These are phyloP conservation scores for Botrytis deweyae DNA, from an alignment of 2,329 filamentous ascomycete species.

Conservation along the genomic window DNA sequence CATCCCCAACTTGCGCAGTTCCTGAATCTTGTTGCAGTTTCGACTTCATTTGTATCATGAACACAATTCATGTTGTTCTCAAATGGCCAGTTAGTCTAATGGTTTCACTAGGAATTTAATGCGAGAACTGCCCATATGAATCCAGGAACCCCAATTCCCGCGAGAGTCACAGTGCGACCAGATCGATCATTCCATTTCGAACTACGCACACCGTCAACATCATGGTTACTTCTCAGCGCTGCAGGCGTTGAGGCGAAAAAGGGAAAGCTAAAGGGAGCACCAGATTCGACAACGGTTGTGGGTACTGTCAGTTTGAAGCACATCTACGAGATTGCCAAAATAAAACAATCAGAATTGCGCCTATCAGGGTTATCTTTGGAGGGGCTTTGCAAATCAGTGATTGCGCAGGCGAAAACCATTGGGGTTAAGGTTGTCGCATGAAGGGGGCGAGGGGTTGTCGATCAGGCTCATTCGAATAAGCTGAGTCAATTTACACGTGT, in stretches of 20 bases:
- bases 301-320: conserved; percentile 91
- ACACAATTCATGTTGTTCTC: background rate
- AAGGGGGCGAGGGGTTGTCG: background rate
- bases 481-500: conserved; percentile 9
- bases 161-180: conserved; percentile 85
- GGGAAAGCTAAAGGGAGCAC: conserved; percentile 69
- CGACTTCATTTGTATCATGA: background rate
- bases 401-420: conserved; percentile 73
- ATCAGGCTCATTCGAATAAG: background rate
- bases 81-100: conserved; percentile 14
- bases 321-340: conserved; percentile 95
- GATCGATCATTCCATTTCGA: conserved; percentile 94
- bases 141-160: conserved; percentile 82
- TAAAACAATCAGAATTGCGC: conserved; percentile 79
- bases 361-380: conserved; percentile 70
- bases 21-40: background rate
- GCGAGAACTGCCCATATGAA: conserved; percentile 84
- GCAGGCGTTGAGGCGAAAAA: conserved; percentile 70
- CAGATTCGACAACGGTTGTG: conserved; percentile 68
- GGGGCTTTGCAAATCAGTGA: conserved; percentile 70
- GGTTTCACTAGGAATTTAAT: conserved; percentile 83
- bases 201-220: conserved; percentile 89
- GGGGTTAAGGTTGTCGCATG: conserved; percentile 70
- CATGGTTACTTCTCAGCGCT: conserved; percentile 82
- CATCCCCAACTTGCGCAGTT: background rate